Base-by-base conservation (phyloP, 2,329 filamentous ascomycete species). In the Talaromyces sp. region DNA sequence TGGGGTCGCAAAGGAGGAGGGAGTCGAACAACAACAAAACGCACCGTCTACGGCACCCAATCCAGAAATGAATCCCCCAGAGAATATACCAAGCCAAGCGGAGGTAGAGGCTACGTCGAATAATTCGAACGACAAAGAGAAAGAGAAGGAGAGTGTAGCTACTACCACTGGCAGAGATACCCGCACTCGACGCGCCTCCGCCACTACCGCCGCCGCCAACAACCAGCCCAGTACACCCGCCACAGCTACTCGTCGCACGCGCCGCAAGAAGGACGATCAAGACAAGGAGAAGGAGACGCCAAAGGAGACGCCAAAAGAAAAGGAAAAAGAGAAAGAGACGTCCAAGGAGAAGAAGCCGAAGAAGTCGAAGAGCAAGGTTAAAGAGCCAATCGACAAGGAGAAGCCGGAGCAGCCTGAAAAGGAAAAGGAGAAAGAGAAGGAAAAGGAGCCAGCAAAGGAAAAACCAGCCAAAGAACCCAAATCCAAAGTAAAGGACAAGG, bases 201-300 rank as follows among this genome's bases (percentile, higher is more conserved):
- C 67, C 66, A 70, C 71, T 62, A 68, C 68, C 61, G 45, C 68
- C 34, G 62, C 63, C 63, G 67, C 63, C 68, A 70, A 64, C 54
- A 66, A 65, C 63, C 69, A 70, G 68, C 69, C 71, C 69, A 70
- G 54, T 56, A 67, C 64, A 13, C 64, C 58, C 43, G 64, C 38
- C 34, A 51, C 64, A 5, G 45, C 63, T 31, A 67, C 65, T 49
- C 67, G 67, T 65, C 73, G 75, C 71, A 76, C 77, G 71, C 77
- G 78, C 71, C 76, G 77, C 64, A 78, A 79, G 75, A 77, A 80
- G 75, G 65, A 69, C 61, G 71, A 73, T 66, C 63, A 71, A 63
- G 72, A 74, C 66, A 67, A 74, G 10, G 65, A 63, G 5, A 69
- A 71, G 27, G 65, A 71, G 34, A 74, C 76, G 65, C 69, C 69